Conservation (phyloP, 1,284 basidiomycete genomes). For the Pascua sp. region DNA sequence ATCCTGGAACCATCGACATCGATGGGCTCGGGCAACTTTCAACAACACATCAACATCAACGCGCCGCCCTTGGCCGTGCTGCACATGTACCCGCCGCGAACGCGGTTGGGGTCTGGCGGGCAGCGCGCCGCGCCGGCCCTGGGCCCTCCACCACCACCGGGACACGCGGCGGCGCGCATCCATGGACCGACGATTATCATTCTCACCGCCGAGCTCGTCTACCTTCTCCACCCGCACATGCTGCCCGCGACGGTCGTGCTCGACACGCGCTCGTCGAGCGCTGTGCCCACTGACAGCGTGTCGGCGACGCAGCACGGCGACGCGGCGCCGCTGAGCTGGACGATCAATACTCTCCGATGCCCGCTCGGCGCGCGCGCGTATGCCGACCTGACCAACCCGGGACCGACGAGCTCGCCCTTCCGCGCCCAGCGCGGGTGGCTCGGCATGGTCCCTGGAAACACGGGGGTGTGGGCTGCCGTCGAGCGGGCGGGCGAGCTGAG, state of each 20-base stretch:
- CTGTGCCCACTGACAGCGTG: constrained; percentile 8
- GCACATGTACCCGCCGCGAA: constrained; percentile 33
- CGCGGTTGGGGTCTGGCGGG: constrained; percentile 13
- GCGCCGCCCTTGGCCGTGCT: constrained; percentile 25
- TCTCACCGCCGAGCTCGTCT: constrained; percentile 23
- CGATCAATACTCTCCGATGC: constrained; percentile 26
- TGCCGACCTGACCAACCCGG: constrained; percentile 14
- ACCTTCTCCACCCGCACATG: constrained; percentile 28
- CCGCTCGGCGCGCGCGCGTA: constrained; percentile 17
- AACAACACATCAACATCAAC: constrained; percentile 6
- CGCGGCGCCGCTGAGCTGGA: constrained; percentile 19
- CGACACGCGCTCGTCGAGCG: constrained; percentile 13
- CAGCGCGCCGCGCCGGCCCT: constrained; percentile 15
- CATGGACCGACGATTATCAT: constrained; percentile 33
- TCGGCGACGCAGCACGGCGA: constrained; percentile 6
- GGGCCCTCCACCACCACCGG: constrained; percentile 28
- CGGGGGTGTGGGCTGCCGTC: constrained; percentile 38
- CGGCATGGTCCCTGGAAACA: constrained; percentile 26
- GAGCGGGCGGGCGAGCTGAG: constrained; percentile 24
- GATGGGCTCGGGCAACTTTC: too few species aligned
- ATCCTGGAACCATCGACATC: constrained; percentile 26
- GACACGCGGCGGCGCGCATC: constrained; percentile 7
- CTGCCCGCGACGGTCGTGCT: constrained; percentile 12
- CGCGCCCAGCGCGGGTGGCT: constrained; percentile 34
- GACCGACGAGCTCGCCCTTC: background rate